phyloP scores from a whole-genome alignment of 352 stramenopile species.

The Globisporangium sylvaticum region DNA sequence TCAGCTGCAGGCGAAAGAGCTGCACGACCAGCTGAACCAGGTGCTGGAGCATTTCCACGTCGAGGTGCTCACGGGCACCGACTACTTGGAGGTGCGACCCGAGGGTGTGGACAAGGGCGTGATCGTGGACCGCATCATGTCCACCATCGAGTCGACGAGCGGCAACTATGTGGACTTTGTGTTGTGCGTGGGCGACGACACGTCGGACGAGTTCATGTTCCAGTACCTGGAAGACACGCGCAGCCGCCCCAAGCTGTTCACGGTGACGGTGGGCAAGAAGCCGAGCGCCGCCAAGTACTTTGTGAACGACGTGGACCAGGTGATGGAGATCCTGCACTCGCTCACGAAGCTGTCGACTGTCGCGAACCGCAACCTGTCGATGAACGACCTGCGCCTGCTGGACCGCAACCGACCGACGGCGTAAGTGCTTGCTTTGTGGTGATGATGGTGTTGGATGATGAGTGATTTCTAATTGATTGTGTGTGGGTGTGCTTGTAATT shows the following conservation, averaged over 20 bases:
- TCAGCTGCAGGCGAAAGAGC: conserved; percentile 96
- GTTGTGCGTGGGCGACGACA: conserved; percentile 96
- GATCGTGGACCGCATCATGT: conserved; percentile 95
- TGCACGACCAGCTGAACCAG: conserved; percentile 96
- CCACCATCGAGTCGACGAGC: conserved; percentile 77
- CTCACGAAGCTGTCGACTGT: conserved; percentile 84
- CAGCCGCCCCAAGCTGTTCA: conserved; percentile 84
- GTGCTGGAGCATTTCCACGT: conserved; percentile 95
- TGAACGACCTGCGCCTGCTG: conserved; percentile 79
- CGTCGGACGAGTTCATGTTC: conserved; percentile 99
- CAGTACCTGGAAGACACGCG: conserved; percentile 77
- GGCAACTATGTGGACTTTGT: conserved; percentile 93
- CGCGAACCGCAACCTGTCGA: conserved; percentile 79
- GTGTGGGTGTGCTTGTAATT: background rate
- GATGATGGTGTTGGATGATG: background rate
- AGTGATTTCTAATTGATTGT: background rate
- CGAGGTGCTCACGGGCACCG: conserved; percentile 88
- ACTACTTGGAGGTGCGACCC: conserved; percentile 94
- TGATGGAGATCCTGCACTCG: conserved; percentile 91
- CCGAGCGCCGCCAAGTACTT: conserved; percentile 96
- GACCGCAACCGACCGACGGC: conserved; percentile 45
- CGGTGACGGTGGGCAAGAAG: conserved; percentile 98
- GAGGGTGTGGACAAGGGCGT: conserved; percentile 98
- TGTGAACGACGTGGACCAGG: conserved; percentile 96
- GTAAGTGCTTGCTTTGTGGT: conserved; percentile 27